Base-by-base conservation (phyloP, 83 land plant genomes). In the Picea abies region DNA sequence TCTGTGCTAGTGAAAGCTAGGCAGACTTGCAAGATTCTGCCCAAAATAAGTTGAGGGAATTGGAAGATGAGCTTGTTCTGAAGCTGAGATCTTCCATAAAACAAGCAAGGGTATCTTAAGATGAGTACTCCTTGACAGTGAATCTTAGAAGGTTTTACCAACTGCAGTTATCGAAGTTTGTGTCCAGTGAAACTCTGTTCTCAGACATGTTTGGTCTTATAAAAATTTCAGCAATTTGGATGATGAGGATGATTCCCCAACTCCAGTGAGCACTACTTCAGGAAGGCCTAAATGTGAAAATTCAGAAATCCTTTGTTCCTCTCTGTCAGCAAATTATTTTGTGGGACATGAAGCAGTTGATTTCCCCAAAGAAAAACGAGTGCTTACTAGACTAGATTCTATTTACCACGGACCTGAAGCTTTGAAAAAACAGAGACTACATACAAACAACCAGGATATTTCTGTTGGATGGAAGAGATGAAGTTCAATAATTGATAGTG, bases 351-450 rank as follows among this genome's bases (percentile, higher is more conserved):
- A 64, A 64, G 66, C 66, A 64, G 66, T 64, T 22, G 25, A 22
- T 22, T 20, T 25, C 25, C 66, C 66, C n/a, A 64, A 64, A 64
- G n/a, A 20, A 22, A 64, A 64, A 8, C 66, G 66, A 64, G n/a
- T 20, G 25, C 66, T 64, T 64, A 9, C 66, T 20, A 64, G 9
- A 64, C 25, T 25, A 64, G 66, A 64, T 64, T 64, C 66, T 64
- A 22, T 11, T n/a, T 22, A 6, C 23, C 66, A 64, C n/a, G 66
- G 66, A 20, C 66, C 25, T 64, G 66, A 64, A 64, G 25, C 25
- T 64, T 64, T 64, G 66, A 64, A 64, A 22, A 64, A 64, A 64
- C 66, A 64, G n/a, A 64, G 66, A 64, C 66, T 64, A 22, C 66
- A 64, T 64, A 64, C 25, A n/a, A 64, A 64, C 66, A 64, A 6